phyloP scores from a whole-genome alignment of 108 stramenopile genomes.

The Parietichytrium sp. region DNA sequence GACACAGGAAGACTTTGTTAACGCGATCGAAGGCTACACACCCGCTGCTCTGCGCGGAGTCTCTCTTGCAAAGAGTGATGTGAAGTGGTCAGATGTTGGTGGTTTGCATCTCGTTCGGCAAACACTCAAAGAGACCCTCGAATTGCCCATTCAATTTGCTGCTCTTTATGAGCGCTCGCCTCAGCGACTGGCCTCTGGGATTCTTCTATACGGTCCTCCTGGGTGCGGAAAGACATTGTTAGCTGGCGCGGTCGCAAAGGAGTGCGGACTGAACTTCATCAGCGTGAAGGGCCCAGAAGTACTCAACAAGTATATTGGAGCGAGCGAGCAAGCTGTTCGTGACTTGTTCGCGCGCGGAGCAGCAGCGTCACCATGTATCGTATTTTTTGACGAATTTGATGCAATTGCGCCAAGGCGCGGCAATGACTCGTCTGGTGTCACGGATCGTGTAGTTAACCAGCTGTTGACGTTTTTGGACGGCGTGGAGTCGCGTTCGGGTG shows the following conservation, averaged over 20 bases:
- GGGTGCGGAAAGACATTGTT: conserved; percentile 85
- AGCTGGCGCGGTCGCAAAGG: conserved; percentile 79
- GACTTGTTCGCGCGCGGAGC: conserved; percentile 80
- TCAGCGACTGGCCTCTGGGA: conserved; percentile 80
- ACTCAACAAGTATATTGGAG: conserved; percentile 95
- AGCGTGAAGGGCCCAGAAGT: conserved; percentile 88
- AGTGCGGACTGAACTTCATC: conserved; percentile 77
- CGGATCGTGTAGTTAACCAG: conserved; percentile 96
- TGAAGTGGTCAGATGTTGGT: conserved; percentile 59
- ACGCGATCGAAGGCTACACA: conserved; percentile 45
- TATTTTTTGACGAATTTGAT: conserved; percentile 96
- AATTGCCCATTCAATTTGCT: conserved; percentile 48
- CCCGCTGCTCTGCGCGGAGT: conserved; percentile 44
- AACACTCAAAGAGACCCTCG: conserved; percentile 49
- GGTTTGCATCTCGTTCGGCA: conserved; percentile 50
- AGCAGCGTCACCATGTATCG: conserved; percentile 79
- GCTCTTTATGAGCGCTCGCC: conserved; percentile 47
- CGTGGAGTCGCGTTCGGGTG: conserved; percentile 70
- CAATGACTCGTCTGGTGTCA: conserved; percentile 92
- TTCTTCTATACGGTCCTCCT: conserved; percentile 90
- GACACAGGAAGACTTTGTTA: conserved; percentile 38
- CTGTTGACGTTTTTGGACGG: conserved; percentile 94
- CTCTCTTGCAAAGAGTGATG: neutral
- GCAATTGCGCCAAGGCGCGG: conserved; percentile 86
- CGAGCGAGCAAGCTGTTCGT: conserved; percentile 90